These are phyloP conservation scores for Glonium stellatum DNA, from an alignment of 495 filamentous ascomycete species.

Conservation along the genomic window DNA sequence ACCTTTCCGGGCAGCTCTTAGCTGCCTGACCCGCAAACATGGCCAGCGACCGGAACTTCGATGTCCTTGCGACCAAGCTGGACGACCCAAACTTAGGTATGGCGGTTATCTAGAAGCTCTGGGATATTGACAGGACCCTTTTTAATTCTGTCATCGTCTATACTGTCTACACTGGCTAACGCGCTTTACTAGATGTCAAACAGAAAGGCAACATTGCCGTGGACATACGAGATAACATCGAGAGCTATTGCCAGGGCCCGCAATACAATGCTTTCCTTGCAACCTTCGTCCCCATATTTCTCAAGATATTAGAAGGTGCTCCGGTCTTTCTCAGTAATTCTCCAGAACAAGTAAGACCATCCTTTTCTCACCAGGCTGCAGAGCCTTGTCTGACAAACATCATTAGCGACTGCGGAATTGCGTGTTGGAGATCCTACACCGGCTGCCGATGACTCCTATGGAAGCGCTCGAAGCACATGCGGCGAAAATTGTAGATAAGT, in stretches of 20 bases:
- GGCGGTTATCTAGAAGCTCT: neutral
- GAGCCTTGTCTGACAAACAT: conserved; percentile 2
- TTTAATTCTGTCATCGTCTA: no score
- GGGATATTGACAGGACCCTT: no score
- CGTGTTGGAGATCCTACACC: conserved; percentile 87
- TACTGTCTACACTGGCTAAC: neutral
- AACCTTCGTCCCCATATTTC: conserved; percentile 84
- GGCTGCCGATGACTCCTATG: conserved; percentile 71
- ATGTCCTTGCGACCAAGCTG: conserved; percentile 30
- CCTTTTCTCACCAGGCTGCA: neutral
- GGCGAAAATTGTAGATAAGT: conserved; percentile 72
- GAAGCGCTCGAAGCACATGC: conserved; percentile 84
- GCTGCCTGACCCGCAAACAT: conserved; percentile 17
- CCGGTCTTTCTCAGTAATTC: conserved; percentile 87
- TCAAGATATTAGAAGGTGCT: conserved; percentile 73
- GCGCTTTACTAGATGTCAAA: conserved; percentile 54
- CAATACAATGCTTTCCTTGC: conserved; percentile 71
- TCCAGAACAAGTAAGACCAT: conserved; percentile 61
- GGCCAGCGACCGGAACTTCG: conserved; percentile 28
- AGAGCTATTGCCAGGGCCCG: conserved; percentile 57
- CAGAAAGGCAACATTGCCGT: conserved; percentile 67
- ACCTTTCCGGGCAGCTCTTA: conserved; percentile 2
- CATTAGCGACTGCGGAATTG: conserved; percentile 79
- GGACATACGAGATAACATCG: conserved; percentile 78
- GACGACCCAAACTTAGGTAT: conserved; percentile 32